Percentiles rank a stretch among this genome's conserved stretches.
Evolutionary conservation across 768 basidiomycete genomes (phyloP).

Genomic region (Russula virescens): DNA sequence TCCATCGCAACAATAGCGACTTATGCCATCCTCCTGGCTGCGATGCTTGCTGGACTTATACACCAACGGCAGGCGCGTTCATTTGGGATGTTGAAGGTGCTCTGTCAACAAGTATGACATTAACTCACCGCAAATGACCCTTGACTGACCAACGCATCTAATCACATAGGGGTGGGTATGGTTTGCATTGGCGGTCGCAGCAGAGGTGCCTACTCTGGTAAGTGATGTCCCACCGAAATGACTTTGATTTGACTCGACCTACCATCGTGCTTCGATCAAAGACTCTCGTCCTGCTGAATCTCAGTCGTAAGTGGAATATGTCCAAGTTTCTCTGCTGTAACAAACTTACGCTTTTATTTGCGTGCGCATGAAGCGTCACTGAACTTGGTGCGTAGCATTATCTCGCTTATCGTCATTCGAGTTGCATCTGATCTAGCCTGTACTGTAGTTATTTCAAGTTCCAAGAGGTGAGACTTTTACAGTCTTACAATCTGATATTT

Average conservation of each 20-base stretch:
- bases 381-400: conserved; percentile 3
- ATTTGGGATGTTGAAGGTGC: conserved; percentile 8
- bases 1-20: not conserved
- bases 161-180: conserved; percentile 13
- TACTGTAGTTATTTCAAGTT: conserved; percentile 5
- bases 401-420: not conserved
- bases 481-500: not conserved
- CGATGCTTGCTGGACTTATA: conserved; percentile 7
- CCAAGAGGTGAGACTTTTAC: conserved; percentile 9
- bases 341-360: not conserved
- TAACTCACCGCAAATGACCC: too few relatives aligned
- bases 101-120: conserved; percentile 3
- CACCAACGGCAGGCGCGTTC: not conserved
- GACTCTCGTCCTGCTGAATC: not conserved
- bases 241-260: too few relatives aligned
- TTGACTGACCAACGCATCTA: not conserved
- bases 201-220: conserved; percentile 15
- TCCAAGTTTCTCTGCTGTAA: not conserved
- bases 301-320: not conserved
- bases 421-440: not conserved
- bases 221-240: not conserved
- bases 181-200: conserved; percentile 11
- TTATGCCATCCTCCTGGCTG: conserved; percentile 5
- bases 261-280: not conserved
- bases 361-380: not conserved